Evolutionary conservation across 495 filamentous ascomycete genomes (phyloP), one percentile per base, ranked within the genome.

Genomic region (Aspergillus carlsbadensis): DNA sequence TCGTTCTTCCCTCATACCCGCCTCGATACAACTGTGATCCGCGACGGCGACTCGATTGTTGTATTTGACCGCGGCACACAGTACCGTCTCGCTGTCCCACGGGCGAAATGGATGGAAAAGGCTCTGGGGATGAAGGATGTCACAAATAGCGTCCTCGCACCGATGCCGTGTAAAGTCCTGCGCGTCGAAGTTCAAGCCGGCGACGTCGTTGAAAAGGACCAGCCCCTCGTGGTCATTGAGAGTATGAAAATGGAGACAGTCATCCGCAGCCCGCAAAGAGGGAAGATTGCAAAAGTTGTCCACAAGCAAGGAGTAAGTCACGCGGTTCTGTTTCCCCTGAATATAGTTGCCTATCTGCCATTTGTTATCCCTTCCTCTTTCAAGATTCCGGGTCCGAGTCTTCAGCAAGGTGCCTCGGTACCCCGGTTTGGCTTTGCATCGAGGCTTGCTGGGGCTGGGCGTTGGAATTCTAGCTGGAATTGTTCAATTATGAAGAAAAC

Each of bases 181-280:
- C 82, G 90, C 48, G 91, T 95, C 29, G 87, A 92, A 67, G 89
- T 93, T 52, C 71, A 82, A 51, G 90, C 87, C 52, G 95, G 94
- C 0, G 86, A 92, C 58, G 71, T 65, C 46, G 93, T 98, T 36
- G 81, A 85, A 66, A 95, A 92, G 73, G 92, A 92, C 48, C 85
- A 95, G 62, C 83, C 90, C 17, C 74, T 98, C 58, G 91, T 98
- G 39, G 92, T 98, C 1, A 96, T 98, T 65, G 94, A 98, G 73
- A 97, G 93, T 54, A 98, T 98, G 94, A 98, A 98, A 81, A 98
- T 98, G 94, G 94, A 98, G 74, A 98, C 91, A 31, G 91, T 96
- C 33, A 96, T 98, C 56, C 80, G 94, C 56, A 92, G 89, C 59
- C 94, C 94, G 10, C 85, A 91, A 44, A 85, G 86, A 58, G 94